Percentiles rank a stretch among this genome's conserved stretches.
These are phyloP conservation scores for Theobroma grandiflorum DNA, from an alignment of 441 rosid genomes.

Conservation along the genomic window DNA sequence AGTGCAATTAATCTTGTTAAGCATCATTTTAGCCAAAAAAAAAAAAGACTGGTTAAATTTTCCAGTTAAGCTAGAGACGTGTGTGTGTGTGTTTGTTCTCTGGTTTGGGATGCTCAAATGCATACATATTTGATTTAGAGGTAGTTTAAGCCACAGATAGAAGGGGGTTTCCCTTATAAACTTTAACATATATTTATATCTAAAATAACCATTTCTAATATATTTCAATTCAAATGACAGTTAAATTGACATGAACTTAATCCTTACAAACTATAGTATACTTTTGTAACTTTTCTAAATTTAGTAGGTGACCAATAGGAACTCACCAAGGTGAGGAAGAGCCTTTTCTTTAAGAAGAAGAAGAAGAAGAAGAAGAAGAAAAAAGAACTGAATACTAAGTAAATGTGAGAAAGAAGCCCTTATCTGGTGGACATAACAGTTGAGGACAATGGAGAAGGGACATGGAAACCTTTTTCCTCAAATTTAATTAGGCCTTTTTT, in stretches of 20 bases:
- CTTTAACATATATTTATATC: too few species aligned
- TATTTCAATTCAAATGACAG: background rate
- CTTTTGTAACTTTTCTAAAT: background rate
- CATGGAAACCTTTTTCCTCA: background rate
- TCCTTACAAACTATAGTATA: background rate
- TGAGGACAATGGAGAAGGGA: slow-evolving; percentile 12
- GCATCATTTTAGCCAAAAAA: too few species aligned
- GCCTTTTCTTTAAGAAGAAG: background rate
- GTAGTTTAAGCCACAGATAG: too few species aligned
- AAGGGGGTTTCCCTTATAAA: too few species aligned
- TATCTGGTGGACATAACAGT: background rate
- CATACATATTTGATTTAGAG: too few species aligned
- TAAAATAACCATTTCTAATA: too few species aligned
- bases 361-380: background rate
- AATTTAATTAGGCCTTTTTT: slow-evolving; percentile 1
- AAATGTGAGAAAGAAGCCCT: background rate
- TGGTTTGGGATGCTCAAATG: background rate
- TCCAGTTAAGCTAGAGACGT: too few species aligned
- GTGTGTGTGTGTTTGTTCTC: background rate
- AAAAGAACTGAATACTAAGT: background rate
- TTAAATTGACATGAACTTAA: background rate
- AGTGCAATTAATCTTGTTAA: too few species aligned
- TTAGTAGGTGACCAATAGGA: slow-evolving; percentile 32
- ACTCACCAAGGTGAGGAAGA: slow-evolving; percentile 24
- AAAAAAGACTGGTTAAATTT: too few species aligned